These are phyloP conservation scores for Diaporthe caulivora DNA, from an alignment of 2,329 filamentous ascomycete species.

Conservation along the genomic window DNA sequence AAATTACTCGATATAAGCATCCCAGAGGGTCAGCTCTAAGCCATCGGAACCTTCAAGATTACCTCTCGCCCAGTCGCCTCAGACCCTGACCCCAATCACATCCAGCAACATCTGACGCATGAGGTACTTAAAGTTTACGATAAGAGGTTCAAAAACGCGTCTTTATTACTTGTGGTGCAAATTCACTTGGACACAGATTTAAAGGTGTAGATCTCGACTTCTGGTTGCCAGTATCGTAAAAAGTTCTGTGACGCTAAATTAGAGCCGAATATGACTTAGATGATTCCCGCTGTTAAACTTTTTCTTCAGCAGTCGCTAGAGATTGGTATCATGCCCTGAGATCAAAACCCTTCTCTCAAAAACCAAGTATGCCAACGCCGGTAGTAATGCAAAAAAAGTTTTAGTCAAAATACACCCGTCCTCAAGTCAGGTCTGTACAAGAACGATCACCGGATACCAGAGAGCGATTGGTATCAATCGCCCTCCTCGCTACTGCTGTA, in stretches of 20 bases:
- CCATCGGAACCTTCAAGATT: no score
- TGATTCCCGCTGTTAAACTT: neutral
- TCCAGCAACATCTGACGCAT: no score
- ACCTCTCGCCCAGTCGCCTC: no score
- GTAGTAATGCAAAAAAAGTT: neutral
- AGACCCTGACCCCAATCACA: no score
- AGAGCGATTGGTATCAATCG: neutral
- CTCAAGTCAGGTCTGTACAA: no score
- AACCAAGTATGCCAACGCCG: neutral
- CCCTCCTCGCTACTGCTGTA: slow-evolving; percentile 50
- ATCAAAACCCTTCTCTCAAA: neutral
- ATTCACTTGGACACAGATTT: neutral
- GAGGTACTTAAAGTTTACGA: no score
- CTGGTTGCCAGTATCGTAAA: neutral
- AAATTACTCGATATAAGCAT: accelerated
- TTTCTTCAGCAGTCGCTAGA: slow-evolving; percentile 11
- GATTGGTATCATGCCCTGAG: slow-evolving; percentile 12
- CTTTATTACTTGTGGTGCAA: no score
- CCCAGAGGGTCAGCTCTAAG: neutral
- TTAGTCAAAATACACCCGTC: neutral
- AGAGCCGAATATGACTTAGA: neutral
- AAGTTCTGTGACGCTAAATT: neutral
- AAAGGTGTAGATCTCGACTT: neutral
- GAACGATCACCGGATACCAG: neutral
- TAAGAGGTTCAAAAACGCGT: no score